Conservation (phyloP, 441 rosid genomes). For the Populus tomentosa region DNA sequence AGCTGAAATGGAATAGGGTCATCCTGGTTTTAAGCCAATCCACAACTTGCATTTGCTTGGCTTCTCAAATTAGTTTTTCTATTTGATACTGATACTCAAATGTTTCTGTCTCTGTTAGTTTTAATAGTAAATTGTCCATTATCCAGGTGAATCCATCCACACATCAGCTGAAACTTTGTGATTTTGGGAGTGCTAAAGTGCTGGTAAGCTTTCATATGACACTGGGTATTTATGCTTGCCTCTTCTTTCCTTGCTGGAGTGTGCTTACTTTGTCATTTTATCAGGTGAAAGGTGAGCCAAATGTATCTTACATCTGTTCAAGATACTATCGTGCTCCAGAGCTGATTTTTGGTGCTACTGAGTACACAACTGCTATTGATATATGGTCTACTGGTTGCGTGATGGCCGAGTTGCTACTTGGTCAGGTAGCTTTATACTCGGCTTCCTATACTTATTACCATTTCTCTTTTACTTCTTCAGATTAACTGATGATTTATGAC, state of each 20-base stretch:
- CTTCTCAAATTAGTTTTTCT: background rate
- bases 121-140: conserved; percentile 20
- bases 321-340: conserved; percentile 99
- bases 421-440: conserved; percentile 53
- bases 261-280: conserved; percentile 6
- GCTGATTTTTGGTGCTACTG: conserved; percentile 96
- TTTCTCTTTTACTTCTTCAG: background rate
- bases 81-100: background rate
- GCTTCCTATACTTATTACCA: conserved; percentile 1
- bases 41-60: background rate
- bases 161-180: conserved; percentile 95
- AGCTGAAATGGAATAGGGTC: background rate
- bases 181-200: conserved; percentile 99
- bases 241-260: conserved; percentile 20
- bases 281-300: conserved; percentile 98
- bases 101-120: background rate
- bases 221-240: background rate
- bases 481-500: conserved; percentile 12
- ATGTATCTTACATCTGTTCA: conserved; percentile 95
- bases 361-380: conserved; percentile 97
- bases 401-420: conserved; percentile 98
- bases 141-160: conserved; percentile 93
- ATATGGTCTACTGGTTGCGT: conserved; percentile 99
- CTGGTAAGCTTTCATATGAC: conserved; percentile 48
- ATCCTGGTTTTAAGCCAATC: background rate